Percentiles rank a stretch among this genome's conserved stretches.
Conservation (phyloP, 176 grass and related monocot genomes). For the Ampelocalamus luodianensis region DNA sequence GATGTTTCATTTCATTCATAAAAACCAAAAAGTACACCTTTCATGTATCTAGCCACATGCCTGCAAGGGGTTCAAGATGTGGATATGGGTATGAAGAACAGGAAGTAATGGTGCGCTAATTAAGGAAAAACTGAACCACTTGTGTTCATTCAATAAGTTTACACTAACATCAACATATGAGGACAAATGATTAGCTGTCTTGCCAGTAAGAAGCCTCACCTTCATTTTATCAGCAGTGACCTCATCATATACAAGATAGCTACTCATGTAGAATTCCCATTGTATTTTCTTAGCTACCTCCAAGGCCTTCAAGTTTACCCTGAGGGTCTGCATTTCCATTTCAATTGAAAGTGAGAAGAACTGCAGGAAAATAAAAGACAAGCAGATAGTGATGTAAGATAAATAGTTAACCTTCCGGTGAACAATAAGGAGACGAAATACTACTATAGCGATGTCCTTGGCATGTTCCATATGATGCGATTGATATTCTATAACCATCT, state of each 20-base stretch:
- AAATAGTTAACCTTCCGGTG: slow-evolving; percentile 61
- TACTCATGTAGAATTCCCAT: slow-evolving; percentile 71
- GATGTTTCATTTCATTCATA: background rate
- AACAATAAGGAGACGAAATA: slow-evolving; percentile 87
- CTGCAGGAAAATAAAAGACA: slow-evolving; percentile 22
- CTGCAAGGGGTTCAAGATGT: slow-evolving; percentile 18
- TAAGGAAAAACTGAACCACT: background rate
- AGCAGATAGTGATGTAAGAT: slow-evolving; percentile 21
- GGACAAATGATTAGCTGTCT: background rate
- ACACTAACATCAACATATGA: slow-evolving; percentile 14
- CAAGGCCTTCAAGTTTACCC: slow-evolving; percentile 83
- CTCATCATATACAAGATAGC: slow-evolving; percentile 56
- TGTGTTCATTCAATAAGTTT: slow-evolving; percentile 15
- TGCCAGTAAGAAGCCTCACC: slow-evolving; percentile 56
- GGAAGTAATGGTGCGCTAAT: background rate
- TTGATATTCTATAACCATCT: slow-evolving; percentile 65
- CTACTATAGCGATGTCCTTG: slow-evolving; percentile 67
- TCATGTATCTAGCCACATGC: background rate
- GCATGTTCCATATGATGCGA: slow-evolving; percentile 55
- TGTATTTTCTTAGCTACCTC: slow-evolving; percentile 76
- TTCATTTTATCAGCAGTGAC: slow-evolving; percentile 59
- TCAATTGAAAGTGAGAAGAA: slow-evolving; percentile 30
- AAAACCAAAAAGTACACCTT: background rate
- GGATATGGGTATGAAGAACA: slow-evolving; percentile 7
- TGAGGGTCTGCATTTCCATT: slow-evolving; percentile 63